Conservation (phyloP, 306 rosid genomes). For the Arachis stenosperma region DNA sequence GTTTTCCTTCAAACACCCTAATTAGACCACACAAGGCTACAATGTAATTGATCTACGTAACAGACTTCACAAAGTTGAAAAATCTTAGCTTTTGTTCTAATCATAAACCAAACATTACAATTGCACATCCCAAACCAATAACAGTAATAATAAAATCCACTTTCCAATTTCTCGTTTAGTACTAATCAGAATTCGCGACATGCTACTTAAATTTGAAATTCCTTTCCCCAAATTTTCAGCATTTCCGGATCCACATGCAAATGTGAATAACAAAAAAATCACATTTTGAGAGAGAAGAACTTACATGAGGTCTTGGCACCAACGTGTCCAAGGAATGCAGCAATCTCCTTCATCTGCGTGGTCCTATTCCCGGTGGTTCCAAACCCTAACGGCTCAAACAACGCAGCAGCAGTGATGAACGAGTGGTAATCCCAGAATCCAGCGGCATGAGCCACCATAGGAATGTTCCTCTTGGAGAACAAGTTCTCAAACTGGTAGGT, state of each 20-base stretch:
- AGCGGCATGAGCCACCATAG: constrained; percentile 73
- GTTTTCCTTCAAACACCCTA: background rate
- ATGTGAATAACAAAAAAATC: too few relatives aligned
- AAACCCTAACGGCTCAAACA: constrained; percentile 76
- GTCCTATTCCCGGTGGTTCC: constrained; percentile 86
- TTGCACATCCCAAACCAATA: background rate
- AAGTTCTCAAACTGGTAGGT: constrained; percentile 88
- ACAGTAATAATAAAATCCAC: too few relatives aligned
- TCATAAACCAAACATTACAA: background rate
- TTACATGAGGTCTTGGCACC: constrained; percentile 87
- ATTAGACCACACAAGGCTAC: too few relatives aligned
- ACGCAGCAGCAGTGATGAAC: constrained; percentile 69
- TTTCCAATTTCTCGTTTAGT: too few relatives aligned
- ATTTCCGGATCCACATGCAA: too few relatives aligned
- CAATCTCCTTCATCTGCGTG: constrained; percentile 81
- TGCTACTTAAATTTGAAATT: too few relatives aligned
- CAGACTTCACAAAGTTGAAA: background rate
- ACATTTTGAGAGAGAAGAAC: constrained; percentile 10
- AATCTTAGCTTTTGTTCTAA: background rate
- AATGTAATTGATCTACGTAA: background rate
- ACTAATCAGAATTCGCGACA: too few relatives aligned
- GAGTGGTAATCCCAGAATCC: constrained; percentile 91
- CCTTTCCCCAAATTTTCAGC: too few relatives aligned
- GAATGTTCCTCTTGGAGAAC: constrained; percentile 72
- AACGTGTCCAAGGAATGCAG: constrained; percentile 89